Percentiles rank a stretch among this genome's conserved stretches.
These are phyloP conservation scores for Abortiporus biennis DNA, from an alignment of 1,284 basidiomycete species.

Conservation along the genomic window DNA sequence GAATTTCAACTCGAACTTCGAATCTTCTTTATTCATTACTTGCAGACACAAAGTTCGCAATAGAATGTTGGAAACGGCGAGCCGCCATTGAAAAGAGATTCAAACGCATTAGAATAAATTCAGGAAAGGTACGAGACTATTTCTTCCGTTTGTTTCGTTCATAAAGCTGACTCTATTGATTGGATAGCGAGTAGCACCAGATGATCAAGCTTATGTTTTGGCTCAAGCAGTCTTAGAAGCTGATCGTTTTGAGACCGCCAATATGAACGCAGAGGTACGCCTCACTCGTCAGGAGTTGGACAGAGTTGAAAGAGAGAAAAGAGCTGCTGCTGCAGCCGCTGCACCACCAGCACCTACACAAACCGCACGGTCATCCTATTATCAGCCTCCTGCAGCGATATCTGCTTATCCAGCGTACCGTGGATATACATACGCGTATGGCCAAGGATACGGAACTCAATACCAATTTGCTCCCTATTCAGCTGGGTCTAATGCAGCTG, in stretches of 20 bases:
- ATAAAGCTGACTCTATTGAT: slow-evolving; percentile 10
- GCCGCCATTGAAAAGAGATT: slow-evolving; percentile 52
- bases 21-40: slow-evolving; percentile 1
- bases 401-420: slow-evolving; percentile 8
- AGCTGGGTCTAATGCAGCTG: neutral
- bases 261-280: slow-evolving; percentile 52
- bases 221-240: slow-evolving; percentile 57
- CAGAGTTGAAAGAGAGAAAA: slow-evolving; percentile 59
- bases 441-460: slow-evolving; percentile 5
- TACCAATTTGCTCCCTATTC: slow-evolving; percentile 8
- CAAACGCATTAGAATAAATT: slow-evolving; percentile 40
- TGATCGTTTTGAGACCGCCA: slow-evolving; percentile 54
- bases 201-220: slow-evolving; percentile 55
- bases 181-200: slow-evolving; percentile 48
- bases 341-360: slow-evolving; percentile 16
- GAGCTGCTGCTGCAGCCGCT: slow-evolving; percentile 19
- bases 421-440: slow-evolving; percentile 12
- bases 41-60: slow-evolving; percentile 58
- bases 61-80: slow-evolving; percentile 57
- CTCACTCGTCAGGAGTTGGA: slow-evolving; percentile 59
- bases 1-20: slow-evolving; percentile 10
- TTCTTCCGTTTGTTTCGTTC: slow-evolving; percentile 8
- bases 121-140: slow-evolving; percentile 45
- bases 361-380: too few species aligned
- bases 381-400: slow-evolving; percentile 16